Base-by-base conservation (phyloP, 805 yeast species). In the Hanseniaspora jakobsenii region DNA sequence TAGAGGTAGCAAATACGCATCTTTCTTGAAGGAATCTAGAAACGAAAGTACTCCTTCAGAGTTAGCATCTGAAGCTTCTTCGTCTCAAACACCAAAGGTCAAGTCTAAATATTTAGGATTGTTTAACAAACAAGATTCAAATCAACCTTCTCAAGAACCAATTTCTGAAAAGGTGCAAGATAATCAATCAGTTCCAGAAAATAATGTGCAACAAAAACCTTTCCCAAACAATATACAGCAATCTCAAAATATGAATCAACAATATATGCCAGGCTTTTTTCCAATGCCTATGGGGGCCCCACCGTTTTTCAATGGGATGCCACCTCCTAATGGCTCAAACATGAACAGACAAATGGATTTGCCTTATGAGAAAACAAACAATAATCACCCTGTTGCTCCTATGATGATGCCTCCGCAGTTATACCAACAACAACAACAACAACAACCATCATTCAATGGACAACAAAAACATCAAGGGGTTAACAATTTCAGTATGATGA, bases 181-280 rank as follows among this genome's bases (percentile, higher is more conserved):
- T n/a, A n/a, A n/a, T n/a, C n/a, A n/a, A n/a, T n/a, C n/a, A n/a
- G n/a, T n/a, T 21, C 38, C 31, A 31, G 43, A 31, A 26, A 30
- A 30, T 18, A 30, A 42, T 5, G 28, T 18, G 4, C 48, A 44
- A 18, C 46, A 37, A 27, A 38, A 18, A 8, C 24, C 17, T 14
- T 16, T 9, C 27, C 27, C 53, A 41, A 31, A 52, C 38, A 18
- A 55, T 40, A 23, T 57, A 44, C 16, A 53, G 10, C 10, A 43
- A 22, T 55, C 44, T 23, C 52, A 38, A 30, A 31, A 16, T 18
- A 6, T 32, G 26, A 32, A 6, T 16, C 23, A 19, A 32, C 36
- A 32, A 32, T 19, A 32, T 6, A 4, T 19, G 7, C 36, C 37
- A 10, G 14, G 22, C 18, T 34, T 34, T 14, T 22, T 22, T 23